A percentile compares a stretch with the other conserved stretches of the same genome.
Conservation (phyloP, 768 basidiomycete species). For the Psilocybe azurescens region DNA sequence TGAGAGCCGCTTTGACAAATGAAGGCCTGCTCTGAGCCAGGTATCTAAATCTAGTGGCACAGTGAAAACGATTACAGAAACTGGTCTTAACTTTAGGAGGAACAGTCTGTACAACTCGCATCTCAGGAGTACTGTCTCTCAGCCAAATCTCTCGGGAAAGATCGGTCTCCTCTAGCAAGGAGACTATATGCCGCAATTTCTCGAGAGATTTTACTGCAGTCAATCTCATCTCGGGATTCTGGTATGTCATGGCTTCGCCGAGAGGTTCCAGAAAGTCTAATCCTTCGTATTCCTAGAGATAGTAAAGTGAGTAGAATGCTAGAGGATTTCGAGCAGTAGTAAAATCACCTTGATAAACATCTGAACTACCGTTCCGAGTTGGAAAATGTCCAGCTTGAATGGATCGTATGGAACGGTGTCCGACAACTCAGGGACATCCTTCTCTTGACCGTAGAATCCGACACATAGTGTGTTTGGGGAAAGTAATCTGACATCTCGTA, state of each 20-base stretch:
- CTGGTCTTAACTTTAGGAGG: conserved; percentile 39
- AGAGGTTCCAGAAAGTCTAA: conserved; percentile 12
- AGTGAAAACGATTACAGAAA: too few relatives aligned
- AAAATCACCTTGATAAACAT: not conserved
- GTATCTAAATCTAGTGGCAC: too few relatives aligned
- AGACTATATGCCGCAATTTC: conserved; percentile 1
- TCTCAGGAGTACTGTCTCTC: too few relatives aligned
- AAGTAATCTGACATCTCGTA: conserved; percentile 23
- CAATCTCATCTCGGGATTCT: conserved; percentile 8
- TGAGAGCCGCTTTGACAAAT: too few relatives aligned
- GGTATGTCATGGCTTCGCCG: conserved; percentile 6
- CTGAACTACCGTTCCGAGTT: conserved; percentile 25
- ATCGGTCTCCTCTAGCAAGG: not conserved
- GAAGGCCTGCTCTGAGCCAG: too few relatives aligned
- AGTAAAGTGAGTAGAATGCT: too few relatives aligned
- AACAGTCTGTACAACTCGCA: conserved; percentile 13
- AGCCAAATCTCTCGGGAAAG: conserved; percentile 7
- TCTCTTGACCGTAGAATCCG: conserved; percentile 24
- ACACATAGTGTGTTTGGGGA: conserved; percentile 2
- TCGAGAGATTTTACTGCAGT: not conserved
- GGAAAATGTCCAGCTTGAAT: conserved; percentile 34
- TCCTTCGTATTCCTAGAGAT: conserved; percentile 10
- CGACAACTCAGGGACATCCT: conserved; percentile 30
- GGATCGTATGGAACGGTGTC: conserved; percentile 28
- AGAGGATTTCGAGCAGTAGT: not conserved